Conservation (phyloP, 176 grass and related monocot species). For the Sorghum bicolor region Sorghum_bicolor_NCBIv3 NC_012879.2:60860001-60860500, state of each 20-base stretch:
- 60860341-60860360: constrained; percentile 72
- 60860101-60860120: constrained; percentile 36
- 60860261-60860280: background rate
- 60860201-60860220: constrained; percentile 73
- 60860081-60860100: constrained; percentile 18
- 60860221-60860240: constrained; percentile 82
- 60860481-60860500: constrained; percentile 76
- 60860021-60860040: background rate
- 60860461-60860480: constrained; percentile 48
- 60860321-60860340: constrained; percentile 56
- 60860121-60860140: constrained; percentile 62
- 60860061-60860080: background rate
- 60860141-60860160: constrained; percentile 65
- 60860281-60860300: constrained; percentile 1
- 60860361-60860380: constrained; percentile 77
- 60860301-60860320: constrained; percentile 14
- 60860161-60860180: constrained; percentile 52
- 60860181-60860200: constrained; percentile 85
- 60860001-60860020: background rate
- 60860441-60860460: constrained; percentile 64
- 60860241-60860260: constrained; percentile 26
- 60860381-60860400: constrained; percentile 84
- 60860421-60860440: constrained; percentile 53
- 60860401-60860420: constrained; percentile 49
- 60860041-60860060: background rate